Evolutionary conservation across 1,139 yeast genomes (phyloP).

Genomic region (Saccharomycopsis phalli): DNA sequence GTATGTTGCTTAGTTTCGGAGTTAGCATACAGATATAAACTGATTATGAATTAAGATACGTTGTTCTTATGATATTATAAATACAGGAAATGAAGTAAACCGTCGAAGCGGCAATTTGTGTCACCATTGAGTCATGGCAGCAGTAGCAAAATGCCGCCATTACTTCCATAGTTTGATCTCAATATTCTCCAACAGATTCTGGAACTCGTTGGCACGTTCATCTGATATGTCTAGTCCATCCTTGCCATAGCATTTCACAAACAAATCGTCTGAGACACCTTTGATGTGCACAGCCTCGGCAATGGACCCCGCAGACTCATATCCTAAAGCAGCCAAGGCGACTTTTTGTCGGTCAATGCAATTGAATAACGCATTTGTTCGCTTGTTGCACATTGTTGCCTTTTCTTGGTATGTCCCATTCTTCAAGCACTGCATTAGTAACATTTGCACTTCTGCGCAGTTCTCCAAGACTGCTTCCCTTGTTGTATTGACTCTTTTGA

Average conservation of each 20-base stretch:
- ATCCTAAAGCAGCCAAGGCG: constrained; percentile 29
- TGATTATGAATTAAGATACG: too few species aligned
- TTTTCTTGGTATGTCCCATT: constrained; percentile 23
- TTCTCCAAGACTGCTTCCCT: constrained; percentile 19
- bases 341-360: constrained; percentile 30
- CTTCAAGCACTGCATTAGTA: constrained; percentile 23
- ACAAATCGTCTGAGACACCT: constrained; percentile 29
- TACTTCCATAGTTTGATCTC: constrained; percentile 18
- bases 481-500: constrained; percentile 7
- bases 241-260: constrained; percentile 23
- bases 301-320: constrained; percentile 24
- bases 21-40: too few species aligned
- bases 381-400: constrained; percentile 21
- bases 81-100: too few species aligned
- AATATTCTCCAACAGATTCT: constrained; percentile 12
- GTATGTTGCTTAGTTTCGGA: too few species aligned
- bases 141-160: too few species aligned
- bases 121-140: too few species aligned
- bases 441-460: constrained; percentile 25
- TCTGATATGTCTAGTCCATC: constrained; percentile 14
- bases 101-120: too few species aligned
- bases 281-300: constrained; percentile 26
- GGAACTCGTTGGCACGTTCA: constrained; percentile 5
- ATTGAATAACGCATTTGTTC: constrained; percentile 21
- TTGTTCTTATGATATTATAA: too few species aligned